phyloP scores from a whole-genome alignment of 1,284 basidiomycete species.

The Cutaneotrichosporon cavernicola region DNA sequence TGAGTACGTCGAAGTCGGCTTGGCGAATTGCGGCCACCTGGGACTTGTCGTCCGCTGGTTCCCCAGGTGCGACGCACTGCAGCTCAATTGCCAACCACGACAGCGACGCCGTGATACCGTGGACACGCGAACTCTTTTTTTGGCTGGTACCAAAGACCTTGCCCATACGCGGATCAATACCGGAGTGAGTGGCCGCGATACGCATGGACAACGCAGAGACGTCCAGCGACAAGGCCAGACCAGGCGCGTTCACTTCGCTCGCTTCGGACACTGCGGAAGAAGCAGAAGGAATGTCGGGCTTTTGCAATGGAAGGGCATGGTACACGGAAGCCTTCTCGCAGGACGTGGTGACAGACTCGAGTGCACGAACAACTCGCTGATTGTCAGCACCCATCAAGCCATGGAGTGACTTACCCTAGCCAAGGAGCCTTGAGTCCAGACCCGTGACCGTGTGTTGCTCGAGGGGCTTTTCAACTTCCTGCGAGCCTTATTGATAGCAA shows the following conservation, averaged over 20 bases:
- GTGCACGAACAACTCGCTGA: conserved; percentile 41
- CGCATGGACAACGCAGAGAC: conserved; percentile 27
- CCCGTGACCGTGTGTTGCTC: background rate
- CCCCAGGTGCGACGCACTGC: conserved; percentile 39
- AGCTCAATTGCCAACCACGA: conserved; percentile 37
- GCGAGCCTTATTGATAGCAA: conserved; percentile 23
- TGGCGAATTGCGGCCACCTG: conserved; percentile 39
- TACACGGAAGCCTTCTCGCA: conserved; percentile 29
- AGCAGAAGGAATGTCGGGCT: background rate
- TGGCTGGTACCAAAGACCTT: conserved; percentile 44
- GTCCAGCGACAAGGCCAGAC: conserved; percentile 39
- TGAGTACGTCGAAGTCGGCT: conserved; percentile 40
- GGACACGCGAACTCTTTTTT: conserved; percentile 32
- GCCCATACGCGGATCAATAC: conserved; percentile 39
- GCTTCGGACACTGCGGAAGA: background rate
- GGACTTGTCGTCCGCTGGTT: conserved; percentile 30
- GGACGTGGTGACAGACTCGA: conserved; percentile 36
- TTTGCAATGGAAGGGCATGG: conserved; percentile 18
- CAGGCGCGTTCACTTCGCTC: background rate
- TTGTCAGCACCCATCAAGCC: conserved; percentile 15
- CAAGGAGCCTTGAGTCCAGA: conserved; percentile 18
- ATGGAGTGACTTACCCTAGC: conserved; percentile 25
- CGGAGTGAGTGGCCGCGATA: conserved; percentile 40
- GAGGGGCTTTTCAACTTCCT: conserved; percentile 1
- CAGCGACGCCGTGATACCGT: conserved; percentile 35